These are phyloP conservation scores for Candida tammaniensis DNA, from an alignment of 805 yeast genomes.

Conservation along the genomic window DNA sequence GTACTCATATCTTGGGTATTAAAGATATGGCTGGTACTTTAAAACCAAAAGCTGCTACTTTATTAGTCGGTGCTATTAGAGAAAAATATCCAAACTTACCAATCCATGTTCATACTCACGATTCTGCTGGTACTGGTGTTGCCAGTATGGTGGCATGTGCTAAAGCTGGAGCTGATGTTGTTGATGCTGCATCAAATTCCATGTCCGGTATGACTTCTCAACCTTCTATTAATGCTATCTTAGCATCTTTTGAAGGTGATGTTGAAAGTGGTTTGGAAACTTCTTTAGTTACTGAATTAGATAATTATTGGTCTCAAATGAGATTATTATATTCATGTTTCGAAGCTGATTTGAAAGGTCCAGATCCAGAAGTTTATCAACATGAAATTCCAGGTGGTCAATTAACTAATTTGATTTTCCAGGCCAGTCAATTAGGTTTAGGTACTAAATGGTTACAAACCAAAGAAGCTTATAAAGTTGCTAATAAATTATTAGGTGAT, in stretches of 20 bases:
- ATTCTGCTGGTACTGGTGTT: conserved; percentile 99
- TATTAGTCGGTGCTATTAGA: conserved; percentile 78
- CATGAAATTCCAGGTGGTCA: conserved; percentile 99
- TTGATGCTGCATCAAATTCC: conserved; percentile 95
- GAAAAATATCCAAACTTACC: conserved; percentile 88
- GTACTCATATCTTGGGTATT: conserved; percentile 95
- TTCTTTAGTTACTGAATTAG: conserved; percentile 73
- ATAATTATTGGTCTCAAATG: conserved; percentile 98
- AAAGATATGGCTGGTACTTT: conserved; percentile 99
- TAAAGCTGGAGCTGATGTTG: conserved; percentile 95
- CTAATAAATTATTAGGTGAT: conserved; percentile 90
- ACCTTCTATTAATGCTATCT: conserved; percentile 89
- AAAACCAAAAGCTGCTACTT: conserved; percentile 89
- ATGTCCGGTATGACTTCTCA: conserved; percentile 99
- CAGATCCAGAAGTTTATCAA: conserved; percentile 97
- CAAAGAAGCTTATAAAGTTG: conserved; percentile 88
- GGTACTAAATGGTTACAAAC: conserved; percentile 97
- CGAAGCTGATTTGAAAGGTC: conserved; percentile 98
- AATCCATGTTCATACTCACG: conserved; percentile 98
- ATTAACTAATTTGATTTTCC: conserved; percentile 95
- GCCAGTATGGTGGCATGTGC: conserved; percentile 96
- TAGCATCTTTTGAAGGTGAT: conserved; percentile 89
- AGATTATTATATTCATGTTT: conserved; percentile 93
- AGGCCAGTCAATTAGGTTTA: conserved; percentile 97
- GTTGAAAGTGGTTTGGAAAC: conserved; percentile 70